Evolutionary conservation across 768 basidiomycete genomes (phyloP).

Genomic region (Suillus fuscotomentosus): DNA sequence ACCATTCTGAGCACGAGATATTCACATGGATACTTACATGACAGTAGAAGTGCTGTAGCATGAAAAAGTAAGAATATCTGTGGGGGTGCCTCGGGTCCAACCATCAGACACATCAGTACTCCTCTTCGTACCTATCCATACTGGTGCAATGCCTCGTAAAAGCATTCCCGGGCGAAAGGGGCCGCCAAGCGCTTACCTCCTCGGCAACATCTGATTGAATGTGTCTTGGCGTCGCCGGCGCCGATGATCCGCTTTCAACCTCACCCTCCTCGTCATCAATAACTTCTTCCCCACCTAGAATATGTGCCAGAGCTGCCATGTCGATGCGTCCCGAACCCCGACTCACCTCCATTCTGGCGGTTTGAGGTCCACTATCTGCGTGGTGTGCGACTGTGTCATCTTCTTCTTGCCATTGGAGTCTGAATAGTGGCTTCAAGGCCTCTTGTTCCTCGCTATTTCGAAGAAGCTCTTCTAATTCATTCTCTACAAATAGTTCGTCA

Average conservation of each 20-base stretch:
- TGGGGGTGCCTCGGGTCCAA: not conserved
- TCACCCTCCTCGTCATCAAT: constrained; percentile 27
- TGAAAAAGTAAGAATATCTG: not conserved
- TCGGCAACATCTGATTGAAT: constrained; percentile 28
- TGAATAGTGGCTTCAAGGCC: constrained; percentile 36
- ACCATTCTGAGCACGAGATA: not conserved
- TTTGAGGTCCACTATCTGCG: constrained; percentile 10
- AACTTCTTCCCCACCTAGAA: constrained; percentile 40
- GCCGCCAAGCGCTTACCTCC: constrained; percentile 47
- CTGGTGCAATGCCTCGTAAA: constrained; percentile 16
- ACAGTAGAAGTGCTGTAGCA: not conserved
- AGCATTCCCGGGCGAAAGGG: constrained; percentile 31
- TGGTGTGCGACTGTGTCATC: constrained; percentile 21
- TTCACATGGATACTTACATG: not conserved
- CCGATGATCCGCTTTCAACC: constrained; percentile 17
- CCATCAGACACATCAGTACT: constrained; percentile 14
- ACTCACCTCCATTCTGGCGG: constrained; percentile 17
- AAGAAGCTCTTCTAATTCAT: constrained; percentile 63
- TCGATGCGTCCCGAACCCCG: constrained; percentile 45
- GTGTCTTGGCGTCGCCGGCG: constrained; percentile 9
- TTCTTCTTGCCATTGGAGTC: constrained; percentile 36
- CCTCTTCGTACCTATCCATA: constrained; percentile 30
- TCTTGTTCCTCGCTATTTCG: constrained; percentile 52
- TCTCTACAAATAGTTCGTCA: constrained; percentile 69
- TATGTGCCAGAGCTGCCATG: constrained; percentile 52